A percentile compares a stretch with the other conserved stretches of the same genome.
phyloP scores from a whole-genome alignment of 1,284 basidiomycete species.

The Agroathelia rolfsii region DNA sequence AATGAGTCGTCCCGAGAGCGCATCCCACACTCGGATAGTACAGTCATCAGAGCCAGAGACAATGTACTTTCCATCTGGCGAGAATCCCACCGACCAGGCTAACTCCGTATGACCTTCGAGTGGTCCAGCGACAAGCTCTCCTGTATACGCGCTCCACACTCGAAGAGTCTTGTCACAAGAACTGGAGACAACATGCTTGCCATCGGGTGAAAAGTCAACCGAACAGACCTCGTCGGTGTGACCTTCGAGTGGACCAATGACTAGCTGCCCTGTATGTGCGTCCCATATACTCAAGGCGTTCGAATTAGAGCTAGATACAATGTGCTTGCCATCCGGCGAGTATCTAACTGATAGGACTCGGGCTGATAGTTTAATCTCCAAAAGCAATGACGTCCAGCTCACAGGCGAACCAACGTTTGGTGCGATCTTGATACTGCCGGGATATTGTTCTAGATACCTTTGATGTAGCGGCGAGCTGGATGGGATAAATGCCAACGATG shows the following conservation, averaged over 20 bases:
- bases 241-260: constrained; percentile 13
- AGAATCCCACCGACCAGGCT: constrained; percentile 8
- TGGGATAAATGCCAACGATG: constrained; percentile 11
- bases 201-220: constrained; percentile 9
- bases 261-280: constrained; percentile 2
- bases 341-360: no score
- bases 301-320: constrained; percentile 13
- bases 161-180: constrained; percentile 21
- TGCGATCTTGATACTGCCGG: no score
- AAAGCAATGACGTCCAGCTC: no score
- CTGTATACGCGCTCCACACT: constrained; percentile 16
- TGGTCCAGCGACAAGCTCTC: constrained; percentile 8
- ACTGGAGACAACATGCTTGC: constrained; percentile 12
- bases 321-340: constrained; percentile 12
- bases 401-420: no score
- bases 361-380: no score
- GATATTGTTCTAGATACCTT: no score
- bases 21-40: constrained; percentile 13
- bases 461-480: no score
- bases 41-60: constrained; percentile 15
- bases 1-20: constrained; percentile 11
- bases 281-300: constrained; percentile 11
- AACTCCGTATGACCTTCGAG: constrained; percentile 14
- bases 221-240: constrained; percentile 12
- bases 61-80: constrained; percentile 9